Evolutionary conservation across 2,329 filamentous ascomycete genomes (phyloP), one percentile per base, ranked within the genome.

Genomic region (Dactylonectria macrodidyma): DNA sequence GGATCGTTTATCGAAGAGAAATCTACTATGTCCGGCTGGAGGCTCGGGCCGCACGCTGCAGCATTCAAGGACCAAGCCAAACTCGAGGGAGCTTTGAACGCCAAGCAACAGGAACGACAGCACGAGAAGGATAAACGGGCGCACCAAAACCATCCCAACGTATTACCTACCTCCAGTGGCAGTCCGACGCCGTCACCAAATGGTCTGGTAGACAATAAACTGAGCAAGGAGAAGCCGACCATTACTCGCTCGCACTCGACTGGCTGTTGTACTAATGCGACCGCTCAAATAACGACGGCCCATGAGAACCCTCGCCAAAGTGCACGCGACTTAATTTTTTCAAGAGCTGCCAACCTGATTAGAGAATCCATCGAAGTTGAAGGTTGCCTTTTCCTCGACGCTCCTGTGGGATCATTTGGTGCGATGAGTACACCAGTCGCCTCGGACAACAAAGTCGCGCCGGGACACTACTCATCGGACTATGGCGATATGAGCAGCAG

Each of bases 341-440:
- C 81, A 1, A 82, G 81, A 30, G 85, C 84, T 19, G 81, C 84
- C 24, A 82, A 81, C 30, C 73, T 86, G 5, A 78, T 87, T 19
- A 73, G 82, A 2, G 79, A 85, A 48, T 80, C 82, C 1, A 75
- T 86, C 8, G 81, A 82, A 19, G 79, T 82, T 0, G 81, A 83
- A 36, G 84, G 83, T 1, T 76, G 76, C 24, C 41, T 78, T 4
- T 76, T 76, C 75, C 78, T 79, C 5, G 77, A 80, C 11, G 76
- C 79, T 1, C 80, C 81, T 38, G 70, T 61, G 8, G 62, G 66
- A 14, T 33, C 47, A 2, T 69, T 69, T n/a, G 66, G 66, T 24
- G 54, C 60, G 2, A 63, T 82, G 2, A 62, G 33, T 7, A 47
- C 22, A 48, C 59, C 38, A 66, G 16, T 61, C 69, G 2, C 57